Conservation (phyloP, 805 yeast species). For the Saccharomycopsis oosterbeekiorum region DNA sequence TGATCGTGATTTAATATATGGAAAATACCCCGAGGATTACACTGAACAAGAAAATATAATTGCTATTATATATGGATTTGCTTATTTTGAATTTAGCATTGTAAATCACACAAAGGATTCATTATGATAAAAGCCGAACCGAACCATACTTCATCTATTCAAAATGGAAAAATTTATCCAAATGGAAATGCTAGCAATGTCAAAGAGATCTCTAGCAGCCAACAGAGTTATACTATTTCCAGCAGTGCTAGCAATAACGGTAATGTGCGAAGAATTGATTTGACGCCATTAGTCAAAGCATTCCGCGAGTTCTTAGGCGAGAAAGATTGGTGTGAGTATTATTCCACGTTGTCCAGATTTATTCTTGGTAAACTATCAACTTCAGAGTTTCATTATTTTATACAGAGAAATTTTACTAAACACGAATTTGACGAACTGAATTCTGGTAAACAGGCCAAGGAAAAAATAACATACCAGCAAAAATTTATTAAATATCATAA, state of each 20-base stretch:
- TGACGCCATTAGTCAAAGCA: slow-evolving; percentile 59
- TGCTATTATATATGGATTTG: neutral
- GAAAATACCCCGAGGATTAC: neutral
- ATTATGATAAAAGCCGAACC: neutral
- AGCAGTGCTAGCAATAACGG: neutral
- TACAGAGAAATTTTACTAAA: slow-evolving; percentile 2
- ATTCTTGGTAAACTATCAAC: slow-evolving; percentile 73
- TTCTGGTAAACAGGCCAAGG: neutral
- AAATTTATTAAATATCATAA: slow-evolving; percentile 61
- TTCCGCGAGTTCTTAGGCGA: slow-evolving; percentile 66
- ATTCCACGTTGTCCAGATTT: slow-evolving; percentile 66
- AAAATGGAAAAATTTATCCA: neutral
- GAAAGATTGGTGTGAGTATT: slow-evolving; percentile 74
- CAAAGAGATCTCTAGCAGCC: neutral
- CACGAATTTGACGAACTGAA: slow-evolving; percentile 1
- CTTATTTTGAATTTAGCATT: neutral
- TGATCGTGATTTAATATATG: neutral
- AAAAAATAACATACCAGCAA: slow-evolving; percentile 20
- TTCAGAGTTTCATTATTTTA: slow-evolving; percentile 40
- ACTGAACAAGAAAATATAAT: neutral
- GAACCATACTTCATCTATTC: neutral
- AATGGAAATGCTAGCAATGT: neutral
- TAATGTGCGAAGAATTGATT: slow-evolving; percentile 37
- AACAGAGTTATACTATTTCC: neutral
- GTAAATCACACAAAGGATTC: neutral